Base-by-base conservation (phyloP, 176 grass and related monocot genomes). In the Triticum turgidum region DNA sequence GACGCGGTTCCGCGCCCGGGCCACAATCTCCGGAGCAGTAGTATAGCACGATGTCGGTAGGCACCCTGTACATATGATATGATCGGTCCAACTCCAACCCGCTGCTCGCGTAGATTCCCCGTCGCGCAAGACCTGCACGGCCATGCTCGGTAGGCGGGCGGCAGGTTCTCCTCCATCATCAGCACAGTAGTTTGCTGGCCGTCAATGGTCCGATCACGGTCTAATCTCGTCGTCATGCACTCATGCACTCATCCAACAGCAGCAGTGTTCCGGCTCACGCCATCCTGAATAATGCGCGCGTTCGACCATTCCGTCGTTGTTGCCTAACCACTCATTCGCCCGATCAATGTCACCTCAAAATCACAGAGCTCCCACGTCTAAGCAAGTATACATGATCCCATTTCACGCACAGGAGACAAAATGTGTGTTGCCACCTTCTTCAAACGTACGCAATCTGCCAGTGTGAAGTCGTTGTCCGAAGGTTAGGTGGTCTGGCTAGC, bases 381-480 rank as follows among this genome's bases (percentile, higher is more conserved):
- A 17, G 49, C 51, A 54, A 32, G 86, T 82, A 1, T 39, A 39
- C 6, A 79, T 2, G 29, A 3, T 14, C 9, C 4, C 1, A 54
- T 15, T 11, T 54, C 33, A 79, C 39, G 22, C 58, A 73, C 13
- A 7, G 41, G 80, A 34, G 64, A 45, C 62, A 10, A 0, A 34
- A 11, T 66, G 56, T 41, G 6, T 37, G 0, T 15, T 2, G 41
- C 18, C 69, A 39, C 18, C 69, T 37, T 45, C 78, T 24, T 73
- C 13, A 42, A 83, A 65, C 79, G 41, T 65, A 32, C 10, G 79
- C 15, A 35, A 34, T 25, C 39, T 58, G 58, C 47, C 30, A 63
- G 47, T 87, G 61, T 22, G 61, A 68, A 76, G 89, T 88, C 89
- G 51, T 81, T 69, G 22, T 88, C 81, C 2, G 33, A 52, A 81